These are phyloP conservation scores for Begonia masoniana DNA, from an alignment of 306 rosid species.

Conservation along the genomic window DNA sequence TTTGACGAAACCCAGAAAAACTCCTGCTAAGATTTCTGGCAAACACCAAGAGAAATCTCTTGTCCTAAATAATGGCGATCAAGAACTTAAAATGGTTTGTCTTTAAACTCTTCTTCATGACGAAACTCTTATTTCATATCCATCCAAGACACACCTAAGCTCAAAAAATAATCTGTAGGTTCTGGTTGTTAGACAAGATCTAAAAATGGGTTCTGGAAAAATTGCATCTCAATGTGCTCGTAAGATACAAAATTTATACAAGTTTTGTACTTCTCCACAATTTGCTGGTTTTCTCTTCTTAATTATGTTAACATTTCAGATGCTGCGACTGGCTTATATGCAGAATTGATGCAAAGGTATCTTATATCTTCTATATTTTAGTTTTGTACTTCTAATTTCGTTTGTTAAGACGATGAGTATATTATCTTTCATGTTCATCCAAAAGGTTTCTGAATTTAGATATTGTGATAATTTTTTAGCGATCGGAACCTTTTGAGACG, in stretches of 20 bases:
- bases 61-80: slow-evolving; percentile 35
- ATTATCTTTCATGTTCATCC: too few relatives aligned
- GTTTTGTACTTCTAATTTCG: too few relatives aligned
- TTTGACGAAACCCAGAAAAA: slow-evolving; percentile 39
- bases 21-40: slow-evolving; percentile 19
- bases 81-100: slow-evolving; percentile 76
- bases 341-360: slow-evolving; percentile 69
- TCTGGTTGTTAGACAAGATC: slow-evolving; percentile 75
- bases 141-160: too few relatives aligned
- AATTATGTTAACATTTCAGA: slow-evolving; percentile 21
- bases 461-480: slow-evolving; percentile 17
- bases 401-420: too few relatives aligned
- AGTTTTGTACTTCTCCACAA: not conserved
- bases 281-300: not conserved
- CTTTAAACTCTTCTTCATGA: not conserved
- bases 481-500: slow-evolving; percentile 57
- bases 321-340: slow-evolving; percentile 87
- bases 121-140: too few relatives aligned
- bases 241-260: slow-evolving; percentile 25
- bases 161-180: slow-evolving; percentile 23
- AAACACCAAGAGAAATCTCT: slow-evolving; percentile 31
- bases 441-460: too few relatives aligned
- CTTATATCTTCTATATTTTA: slow-evolving; percentile 4
- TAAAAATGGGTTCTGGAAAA: slow-evolving; percentile 87
- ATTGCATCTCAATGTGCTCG: slow-evolving; percentile 98